phyloP scores from a whole-genome alignment of 139 green algal genomes.

The Micractinium sp. region DNA sequence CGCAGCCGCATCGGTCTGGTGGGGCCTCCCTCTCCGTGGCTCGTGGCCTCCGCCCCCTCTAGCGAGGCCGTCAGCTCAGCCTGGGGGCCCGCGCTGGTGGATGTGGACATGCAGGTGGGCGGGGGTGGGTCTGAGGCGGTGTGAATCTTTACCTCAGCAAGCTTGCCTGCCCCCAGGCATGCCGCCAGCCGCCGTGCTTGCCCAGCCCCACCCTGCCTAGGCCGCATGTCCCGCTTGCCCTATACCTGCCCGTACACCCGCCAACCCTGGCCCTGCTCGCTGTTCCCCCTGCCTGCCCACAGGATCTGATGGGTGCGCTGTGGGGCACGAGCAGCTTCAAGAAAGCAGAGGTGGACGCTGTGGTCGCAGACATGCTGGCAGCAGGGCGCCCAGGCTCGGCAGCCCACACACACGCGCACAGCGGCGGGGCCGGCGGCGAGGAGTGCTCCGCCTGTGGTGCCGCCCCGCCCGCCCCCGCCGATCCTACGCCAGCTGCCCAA shows the following conservation, averaged over 20 bases:
- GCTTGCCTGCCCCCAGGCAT: too few species aligned
- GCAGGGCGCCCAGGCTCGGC: background rate
- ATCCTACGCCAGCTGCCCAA: background rate
- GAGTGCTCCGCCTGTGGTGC: background rate
- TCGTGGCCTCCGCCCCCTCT: background rate
- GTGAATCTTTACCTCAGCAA: too few species aligned
- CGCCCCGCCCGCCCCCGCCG: background rate
- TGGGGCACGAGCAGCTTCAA: constrained; percentile 1
- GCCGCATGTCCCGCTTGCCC: too few species aligned
- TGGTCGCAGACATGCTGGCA: background rate
- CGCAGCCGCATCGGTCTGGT: constrained; percentile 22
- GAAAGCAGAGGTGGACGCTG: background rate
- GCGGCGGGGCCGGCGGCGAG: background rate
- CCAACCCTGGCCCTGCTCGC: too few species aligned
- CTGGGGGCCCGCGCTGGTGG: constrained; percentile 1
- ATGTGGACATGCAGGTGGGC: constrained; percentile 15
- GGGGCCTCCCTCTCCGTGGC: constrained; percentile 1
- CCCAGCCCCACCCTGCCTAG: too few species aligned
- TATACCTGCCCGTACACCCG: too few species aligned
- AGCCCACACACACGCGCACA: background rate
- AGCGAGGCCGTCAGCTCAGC: background rate
- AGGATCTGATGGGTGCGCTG: constrained; percentile 7
- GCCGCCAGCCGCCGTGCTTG: too few species aligned
- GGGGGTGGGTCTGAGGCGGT: too few species aligned
- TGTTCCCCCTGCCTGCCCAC: background rate